phyloP scores from a whole-genome alignment of 1,284 basidiomycete species.

The Leccinum insigne region DNA sequence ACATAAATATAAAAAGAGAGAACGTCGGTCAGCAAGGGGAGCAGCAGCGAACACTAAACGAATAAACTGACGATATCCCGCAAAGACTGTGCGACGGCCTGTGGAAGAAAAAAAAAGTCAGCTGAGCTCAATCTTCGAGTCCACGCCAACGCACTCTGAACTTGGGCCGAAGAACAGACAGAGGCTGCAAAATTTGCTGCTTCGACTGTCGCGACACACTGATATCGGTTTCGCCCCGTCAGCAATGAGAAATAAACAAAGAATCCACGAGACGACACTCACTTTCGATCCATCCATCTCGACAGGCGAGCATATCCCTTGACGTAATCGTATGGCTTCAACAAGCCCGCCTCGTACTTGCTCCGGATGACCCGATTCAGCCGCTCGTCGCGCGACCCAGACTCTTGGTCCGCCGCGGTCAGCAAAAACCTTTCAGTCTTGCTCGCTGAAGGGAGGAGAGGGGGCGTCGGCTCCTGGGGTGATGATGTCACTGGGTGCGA shows the following conservation, averaged over 20 bases:
- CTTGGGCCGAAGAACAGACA: constrained; percentile 47
- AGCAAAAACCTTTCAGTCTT: constrained; percentile 90
- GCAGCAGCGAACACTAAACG: not conserved
- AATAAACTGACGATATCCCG: not conserved
- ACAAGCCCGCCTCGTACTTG: constrained; percentile 94
- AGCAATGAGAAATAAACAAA: not conserved
- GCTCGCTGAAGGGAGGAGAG: constrained; percentile 64
- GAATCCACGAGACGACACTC: not conserved
- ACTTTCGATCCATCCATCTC: constrained; percentile 92
- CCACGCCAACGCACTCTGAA: not conserved
- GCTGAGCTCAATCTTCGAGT: not conserved
- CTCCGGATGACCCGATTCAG: constrained; percentile 92
- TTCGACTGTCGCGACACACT: constrained; percentile 90
- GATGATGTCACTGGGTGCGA: constrained; percentile 10
- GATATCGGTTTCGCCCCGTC: not conserved
- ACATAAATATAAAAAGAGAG: not conserved
- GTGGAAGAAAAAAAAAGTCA: not conserved
- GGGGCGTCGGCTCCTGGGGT: constrained; percentile 30
- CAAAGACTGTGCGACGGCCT: not conserved
- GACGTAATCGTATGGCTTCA: constrained; percentile 97
- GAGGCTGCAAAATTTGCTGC: constrained; percentile 85
- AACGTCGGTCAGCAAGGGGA: not conserved
- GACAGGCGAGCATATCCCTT: constrained; percentile 90
- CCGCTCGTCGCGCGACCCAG: constrained; percentile 89
- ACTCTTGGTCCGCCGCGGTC: constrained; percentile 94